These are phyloP conservation scores for Pseudogymnoascus sp. DNA, from an alignment of 2,329 filamentous ascomycete species.

Conservation along the genomic window DNA sequence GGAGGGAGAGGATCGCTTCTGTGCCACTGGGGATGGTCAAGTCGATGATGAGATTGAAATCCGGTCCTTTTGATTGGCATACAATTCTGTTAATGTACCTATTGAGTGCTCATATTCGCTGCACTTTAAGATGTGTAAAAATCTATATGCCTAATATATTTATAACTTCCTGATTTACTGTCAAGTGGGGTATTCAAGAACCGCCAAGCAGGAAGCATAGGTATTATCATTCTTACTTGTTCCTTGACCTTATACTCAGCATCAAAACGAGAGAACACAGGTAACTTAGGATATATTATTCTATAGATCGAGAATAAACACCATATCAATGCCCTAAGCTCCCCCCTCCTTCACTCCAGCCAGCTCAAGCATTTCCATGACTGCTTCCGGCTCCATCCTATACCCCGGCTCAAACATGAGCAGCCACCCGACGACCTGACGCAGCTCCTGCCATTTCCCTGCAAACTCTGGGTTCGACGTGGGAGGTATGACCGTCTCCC, in stretches of 20 bases:
- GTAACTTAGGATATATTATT: background rate
- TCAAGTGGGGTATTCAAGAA: background rate
- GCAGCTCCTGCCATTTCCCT: background rate
- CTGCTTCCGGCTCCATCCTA: background rate
- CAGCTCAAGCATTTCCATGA: background rate
- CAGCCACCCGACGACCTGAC: conserved; percentile 18
- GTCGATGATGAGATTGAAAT: no score
- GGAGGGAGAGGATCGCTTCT: background rate
- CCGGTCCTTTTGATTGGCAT: no score
- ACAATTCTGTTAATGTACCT: no score
- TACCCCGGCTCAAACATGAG: background rate
- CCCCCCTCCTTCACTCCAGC: background rate
- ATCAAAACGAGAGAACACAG: no score
- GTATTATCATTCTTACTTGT: no score
- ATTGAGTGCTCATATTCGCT: no score
- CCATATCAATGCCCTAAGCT: background rate
- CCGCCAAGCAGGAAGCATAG: background rate
- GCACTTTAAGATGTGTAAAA: no score
- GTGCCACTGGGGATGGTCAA: no score
- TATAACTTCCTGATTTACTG: background rate
- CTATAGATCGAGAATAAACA: background rate
- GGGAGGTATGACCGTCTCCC: background rate
- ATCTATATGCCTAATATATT: background rate
- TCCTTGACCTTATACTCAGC: no score
- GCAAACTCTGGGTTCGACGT: background rate